phyloP scores from a whole-genome alignment of 768 basidiomycete species.

The Rickenella mellea region DNA sequence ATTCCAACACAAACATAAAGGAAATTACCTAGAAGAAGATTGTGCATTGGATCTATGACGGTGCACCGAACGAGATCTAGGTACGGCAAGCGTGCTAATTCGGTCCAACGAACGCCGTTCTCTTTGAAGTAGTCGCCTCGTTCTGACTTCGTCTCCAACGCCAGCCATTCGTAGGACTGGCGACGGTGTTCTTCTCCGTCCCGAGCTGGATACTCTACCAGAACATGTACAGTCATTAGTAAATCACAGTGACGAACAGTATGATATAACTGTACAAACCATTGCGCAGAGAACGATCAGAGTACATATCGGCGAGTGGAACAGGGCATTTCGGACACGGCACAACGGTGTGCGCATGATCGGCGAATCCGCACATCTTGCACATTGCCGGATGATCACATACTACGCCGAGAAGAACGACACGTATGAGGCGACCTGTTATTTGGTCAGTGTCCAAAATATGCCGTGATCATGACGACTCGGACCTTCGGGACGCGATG shows the following conservation, averaged over 20 bases:
- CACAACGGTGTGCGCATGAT: constrained; percentile 14
- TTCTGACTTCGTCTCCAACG: not conserved
- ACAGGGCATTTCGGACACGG: constrained; percentile 19
- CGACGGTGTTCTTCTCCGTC: constrained; percentile 7
- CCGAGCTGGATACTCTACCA: constrained; percentile 3
- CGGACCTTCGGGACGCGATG: constrained; percentile 14
- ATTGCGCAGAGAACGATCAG: constrained; percentile 9
- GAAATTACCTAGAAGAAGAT: constrained; percentile 18
- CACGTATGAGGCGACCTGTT: constrained; percentile 13
- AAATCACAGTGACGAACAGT: not conserved
- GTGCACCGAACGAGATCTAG: constrained; percentile 18
- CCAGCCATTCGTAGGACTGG: constrained; percentile 6
- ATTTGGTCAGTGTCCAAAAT: not conserved
- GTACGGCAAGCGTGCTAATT: constrained; percentile 19
- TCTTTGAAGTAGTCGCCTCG: constrained; percentile 10
- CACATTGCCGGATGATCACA: constrained; percentile 21
- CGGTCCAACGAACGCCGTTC: constrained; percentile 13
- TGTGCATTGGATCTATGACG: constrained; percentile 25
- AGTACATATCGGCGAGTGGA: constrained; percentile 8
- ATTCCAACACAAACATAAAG: constrained; percentile 9
- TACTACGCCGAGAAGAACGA: constrained; percentile 16
- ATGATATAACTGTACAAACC: too few species aligned
- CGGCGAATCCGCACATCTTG: constrained; percentile 17
- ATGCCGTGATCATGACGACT: not conserved
- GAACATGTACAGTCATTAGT: not conserved